Percentiles rank a stretch among this genome's conserved stretches.
Conservation (phyloP, 352 stramenopile species). For the Phytopythium chamaehyphon region DNA sequence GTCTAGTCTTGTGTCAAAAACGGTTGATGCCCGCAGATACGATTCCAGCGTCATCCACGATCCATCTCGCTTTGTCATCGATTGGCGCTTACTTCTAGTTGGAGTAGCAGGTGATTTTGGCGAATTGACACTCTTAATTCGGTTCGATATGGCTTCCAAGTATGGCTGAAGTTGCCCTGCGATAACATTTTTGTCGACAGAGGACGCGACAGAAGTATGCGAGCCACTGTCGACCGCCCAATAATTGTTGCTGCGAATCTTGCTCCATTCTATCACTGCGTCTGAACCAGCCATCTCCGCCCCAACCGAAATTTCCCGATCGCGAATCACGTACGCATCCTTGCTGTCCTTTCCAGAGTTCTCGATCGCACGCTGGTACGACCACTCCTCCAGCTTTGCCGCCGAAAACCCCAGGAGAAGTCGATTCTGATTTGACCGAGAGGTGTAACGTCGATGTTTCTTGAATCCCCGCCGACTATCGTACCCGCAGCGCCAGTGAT, state of each 20-base stretch:
- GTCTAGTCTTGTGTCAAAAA: neutral
- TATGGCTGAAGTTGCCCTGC: conserved; percentile 8
- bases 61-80: neutral
- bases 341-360: conserved; percentile 2
- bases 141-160: conserved; percentile 1
- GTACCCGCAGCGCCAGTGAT: conserved; percentile 41
- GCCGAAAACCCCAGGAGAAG: conserved; percentile 44
- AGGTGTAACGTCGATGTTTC: conserved; percentile 25
- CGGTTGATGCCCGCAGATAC: neutral
- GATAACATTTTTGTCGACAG: conserved; percentile 17
- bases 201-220: conserved; percentile 18
- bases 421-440: conserved; percentile 34
- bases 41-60: neutral
- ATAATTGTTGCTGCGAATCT: conserved; percentile 33
- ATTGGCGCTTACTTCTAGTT: neutral
- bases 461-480: conserved; percentile 12
- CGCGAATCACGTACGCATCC: conserved; percentile 10
- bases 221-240: conserved; percentile 24
- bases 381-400: conserved; percentile 3
- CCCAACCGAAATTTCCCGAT: conserved; percentile 44
- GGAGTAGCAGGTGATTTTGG: neutral
- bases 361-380: conserved; percentile 3
- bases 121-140: neutral
- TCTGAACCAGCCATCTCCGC: conserved; percentile 44
- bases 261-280: conserved; percentile 39